Percentiles rank a stretch among this genome's conserved stretches.
These are phyloP conservation scores for Penicillium sp. DNA, from an alignment of 2,329 filamentous ascomycete genomes.

Conservation along the genomic window DNA sequence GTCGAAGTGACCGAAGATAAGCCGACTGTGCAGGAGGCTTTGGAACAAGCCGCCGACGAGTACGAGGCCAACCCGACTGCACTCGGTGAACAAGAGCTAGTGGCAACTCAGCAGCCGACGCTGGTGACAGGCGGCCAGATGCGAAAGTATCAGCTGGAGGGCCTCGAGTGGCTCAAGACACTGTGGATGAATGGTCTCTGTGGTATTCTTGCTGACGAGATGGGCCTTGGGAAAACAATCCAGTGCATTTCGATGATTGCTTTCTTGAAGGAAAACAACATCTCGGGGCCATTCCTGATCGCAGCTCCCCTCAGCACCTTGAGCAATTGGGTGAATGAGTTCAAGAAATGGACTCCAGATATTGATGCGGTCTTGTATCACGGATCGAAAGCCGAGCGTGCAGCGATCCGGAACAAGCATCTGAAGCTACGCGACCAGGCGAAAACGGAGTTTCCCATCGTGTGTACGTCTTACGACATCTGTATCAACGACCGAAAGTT, in stretches of 20 bases:
- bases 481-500: conserved; percentile 83
- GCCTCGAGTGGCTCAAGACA: conserved; percentile 83
- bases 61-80: conserved; percentile 56
- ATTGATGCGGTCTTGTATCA: conserved; percentile 92
- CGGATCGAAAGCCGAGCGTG: conserved; percentile 72
- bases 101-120: conserved; percentile 79
- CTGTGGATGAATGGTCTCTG: conserved; percentile 86
- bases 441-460: conserved; percentile 73
- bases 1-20: conserved; percentile 51
- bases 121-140: conserved; percentile 83
- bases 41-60: conserved; percentile 56
- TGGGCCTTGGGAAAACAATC: conserved; percentile 89
- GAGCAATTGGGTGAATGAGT: conserved; percentile 94
- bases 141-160: conserved; percentile 91
- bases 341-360: conserved; percentile 79
- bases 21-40: conserved; percentile 53
- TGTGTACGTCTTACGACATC: conserved; percentile 95
- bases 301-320: conserved; percentile 86
- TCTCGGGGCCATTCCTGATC: conserved; percentile 85
- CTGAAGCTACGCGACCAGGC: conserved; percentile 65
- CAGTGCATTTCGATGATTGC: conserved; percentile 87
- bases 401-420: conserved; percentile 65
- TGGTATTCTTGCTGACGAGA: conserved; percentile 88
- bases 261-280: conserved; percentile 77
- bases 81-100: conserved; percentile 62